Evolutionary conservation across 345 rosid genomes (phyloP).

Genomic region (Aquilaria yunnanensis): DNA sequence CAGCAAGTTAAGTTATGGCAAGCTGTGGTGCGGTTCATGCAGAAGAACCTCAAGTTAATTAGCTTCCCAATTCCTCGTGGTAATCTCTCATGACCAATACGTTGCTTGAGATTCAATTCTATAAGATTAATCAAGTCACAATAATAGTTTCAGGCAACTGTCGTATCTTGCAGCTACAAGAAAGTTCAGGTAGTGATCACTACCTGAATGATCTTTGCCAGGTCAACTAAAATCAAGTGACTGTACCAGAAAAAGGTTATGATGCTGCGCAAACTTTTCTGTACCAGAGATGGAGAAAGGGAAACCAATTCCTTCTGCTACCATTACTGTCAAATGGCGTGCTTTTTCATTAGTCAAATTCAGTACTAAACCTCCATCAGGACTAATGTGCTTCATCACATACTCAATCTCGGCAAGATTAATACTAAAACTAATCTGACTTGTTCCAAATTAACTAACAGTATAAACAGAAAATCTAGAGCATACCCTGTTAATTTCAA

Average conservation of each 20-base stretch:
- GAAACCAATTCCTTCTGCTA: not conserved
- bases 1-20: not conserved
- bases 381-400: not conserved
- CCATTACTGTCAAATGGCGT: not conserved
- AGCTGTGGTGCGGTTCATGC: too few species aligned
- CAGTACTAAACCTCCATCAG: not conserved
- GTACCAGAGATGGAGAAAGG: not conserved
- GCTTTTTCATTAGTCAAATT: not conserved
- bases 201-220: not conserved
- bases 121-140: constrained; percentile 7
- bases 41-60: constrained; percentile 9
- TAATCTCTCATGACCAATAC: constrained; percentile 4
- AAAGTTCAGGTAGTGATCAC: constrained; percentile 4
- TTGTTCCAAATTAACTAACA: too few species aligned
- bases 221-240: constrained; percentile 1
- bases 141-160: too few species aligned
- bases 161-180: constrained; percentile 1
- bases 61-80: constrained; percentile 7
- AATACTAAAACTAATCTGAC: too few species aligned
- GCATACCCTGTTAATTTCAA: too few species aligned
- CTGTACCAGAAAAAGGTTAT: not conserved
- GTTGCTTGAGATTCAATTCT: constrained; percentile 3
- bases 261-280: constrained; percentile 10
- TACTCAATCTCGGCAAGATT: not conserved
- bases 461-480: too few species aligned